A percentile compares a stretch with the other conserved stretches of the same genome.
phyloP scores from a whole-genome alignment of 2,329 filamentous ascomycete genomes.

The Davidsoniella virescens region DNA sequence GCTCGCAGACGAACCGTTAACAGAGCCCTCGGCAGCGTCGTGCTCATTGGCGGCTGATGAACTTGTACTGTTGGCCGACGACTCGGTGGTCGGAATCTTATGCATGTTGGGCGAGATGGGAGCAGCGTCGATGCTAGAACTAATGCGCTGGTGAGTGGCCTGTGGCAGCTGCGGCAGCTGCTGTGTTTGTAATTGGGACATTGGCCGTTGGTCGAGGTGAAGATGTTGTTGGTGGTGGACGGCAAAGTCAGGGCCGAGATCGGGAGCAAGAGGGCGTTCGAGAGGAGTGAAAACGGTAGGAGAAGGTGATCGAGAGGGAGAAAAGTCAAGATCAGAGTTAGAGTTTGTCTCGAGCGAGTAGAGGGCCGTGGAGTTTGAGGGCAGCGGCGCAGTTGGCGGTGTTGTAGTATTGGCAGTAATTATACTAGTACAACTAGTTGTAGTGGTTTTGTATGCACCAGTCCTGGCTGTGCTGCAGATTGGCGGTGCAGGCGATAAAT shows the following conservation, averaged over 20 bases:
- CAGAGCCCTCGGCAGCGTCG: conserved; percentile 24
- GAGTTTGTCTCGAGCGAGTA: background rate
- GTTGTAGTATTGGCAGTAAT: conserved; percentile 14
- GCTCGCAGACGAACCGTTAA: conserved; percentile 29
- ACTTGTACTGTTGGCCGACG: conserved; percentile 40
- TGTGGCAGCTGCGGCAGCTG: background rate
- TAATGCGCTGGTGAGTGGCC: too few relatives aligned
- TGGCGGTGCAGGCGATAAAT: background rate
- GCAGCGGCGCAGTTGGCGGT: background rate
- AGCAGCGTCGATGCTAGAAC: too few relatives aligned
- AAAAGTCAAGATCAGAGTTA: background rate
- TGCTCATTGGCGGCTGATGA: conserved; percentile 36
- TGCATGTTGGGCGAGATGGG: background rate
- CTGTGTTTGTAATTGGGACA: background rate
- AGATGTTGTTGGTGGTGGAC: background rate
- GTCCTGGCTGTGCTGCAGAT: too few relatives aligned
- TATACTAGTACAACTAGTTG: background rate
- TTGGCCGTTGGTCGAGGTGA: background rate
- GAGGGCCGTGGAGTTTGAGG: background rate
- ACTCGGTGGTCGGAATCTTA: conserved; percentile 21
- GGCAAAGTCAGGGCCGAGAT: background rate
- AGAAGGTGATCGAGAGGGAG: background rate
- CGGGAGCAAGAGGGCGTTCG: background rate
- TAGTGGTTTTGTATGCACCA: background rate
- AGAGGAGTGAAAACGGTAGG: background rate